Evolutionary conservation across 2,329 filamentous ascomycete species (phyloP).

Genomic region (Claviceps purpurea): DNA sequence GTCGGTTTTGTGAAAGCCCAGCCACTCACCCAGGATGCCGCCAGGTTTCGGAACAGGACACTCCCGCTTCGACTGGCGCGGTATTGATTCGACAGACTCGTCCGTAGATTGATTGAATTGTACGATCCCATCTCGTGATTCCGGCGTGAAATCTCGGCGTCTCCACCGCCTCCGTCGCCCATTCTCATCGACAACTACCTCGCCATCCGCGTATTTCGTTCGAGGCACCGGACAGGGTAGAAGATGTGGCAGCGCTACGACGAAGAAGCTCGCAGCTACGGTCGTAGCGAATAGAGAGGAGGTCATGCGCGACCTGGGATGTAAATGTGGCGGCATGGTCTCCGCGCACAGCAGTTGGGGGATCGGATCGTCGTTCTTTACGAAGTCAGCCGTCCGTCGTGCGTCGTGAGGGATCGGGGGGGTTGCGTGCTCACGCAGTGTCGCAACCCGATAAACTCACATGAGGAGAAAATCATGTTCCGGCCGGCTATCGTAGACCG

Average conservation of each 20-base stretch:
- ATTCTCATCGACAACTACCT: constrained; percentile 31
- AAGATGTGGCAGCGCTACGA: constrained; percentile 80
- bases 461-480: constrained; percentile 10
- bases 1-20: constrained; percentile 48
- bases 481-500: background rate
- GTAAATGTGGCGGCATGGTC: constrained; percentile 72
- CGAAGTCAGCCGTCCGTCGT: background rate
- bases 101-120: constrained; percentile 30
- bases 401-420: background rate
- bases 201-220: constrained; percentile 59
- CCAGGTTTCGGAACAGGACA: constrained; percentile 88
- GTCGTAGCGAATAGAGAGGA: constrained; percentile 93
- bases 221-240: constrained; percentile 82
- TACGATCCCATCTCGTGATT: constrained; percentile 32
- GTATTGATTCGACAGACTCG: constrained; percentile 19
- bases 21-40: constrained; percentile 60
- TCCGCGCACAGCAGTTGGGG: background rate
- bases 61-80: constrained; percentile 46
- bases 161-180: constrained; percentile 31
- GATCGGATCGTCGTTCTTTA: constrained; percentile 3
- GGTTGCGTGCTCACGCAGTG: too few relatives aligned
- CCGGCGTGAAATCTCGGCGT: constrained; percentile 20
- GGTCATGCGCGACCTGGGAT: constrained; percentile 86
- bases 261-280: constrained; percentile 75
- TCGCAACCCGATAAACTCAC: constrained; percentile 6